Percentiles rank a stretch among this genome's conserved stretches.
Conservation (phyloP, 208 protist genomes). For the Leishmania amazonensis region DNA sequence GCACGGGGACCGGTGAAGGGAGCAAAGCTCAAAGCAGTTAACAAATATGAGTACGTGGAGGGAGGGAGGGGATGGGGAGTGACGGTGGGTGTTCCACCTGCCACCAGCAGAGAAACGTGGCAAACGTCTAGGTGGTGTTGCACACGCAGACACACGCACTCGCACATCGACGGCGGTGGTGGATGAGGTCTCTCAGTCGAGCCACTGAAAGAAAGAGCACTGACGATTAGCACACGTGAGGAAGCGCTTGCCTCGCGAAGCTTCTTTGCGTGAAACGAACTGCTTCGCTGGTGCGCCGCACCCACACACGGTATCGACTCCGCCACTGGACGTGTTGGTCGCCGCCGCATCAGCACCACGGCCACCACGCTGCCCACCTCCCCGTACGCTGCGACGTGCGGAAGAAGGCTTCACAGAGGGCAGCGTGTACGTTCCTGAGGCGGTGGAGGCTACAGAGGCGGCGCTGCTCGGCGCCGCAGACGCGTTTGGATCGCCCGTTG, state of each 20-base stretch:
- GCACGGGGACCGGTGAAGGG: not conserved
- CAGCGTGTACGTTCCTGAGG: conserved; percentile 45
- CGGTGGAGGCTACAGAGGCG: not conserved
- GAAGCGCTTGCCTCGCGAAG: conserved; percentile 70
- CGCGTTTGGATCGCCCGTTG: not conserved
- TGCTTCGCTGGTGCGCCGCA: conserved; percentile 69
- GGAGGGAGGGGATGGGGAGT: not conserved
- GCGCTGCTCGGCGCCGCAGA: conserved; percentile 2
- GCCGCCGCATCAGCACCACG: conserved; percentile 11
- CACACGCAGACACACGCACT: not conserved
- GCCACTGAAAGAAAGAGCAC: conserved; percentile 87
- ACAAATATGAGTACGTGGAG: not conserved
- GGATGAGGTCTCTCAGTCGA: conserved; percentile 37
- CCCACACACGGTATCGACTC: conserved; percentile 39
- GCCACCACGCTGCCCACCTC: conserved; percentile 22
- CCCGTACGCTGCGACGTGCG: conserved; percentile 6
- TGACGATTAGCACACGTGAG: conserved; percentile 65
- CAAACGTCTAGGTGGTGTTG: not conserved
- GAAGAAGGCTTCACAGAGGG: conserved; percentile 34
- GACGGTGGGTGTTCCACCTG: not conserved
- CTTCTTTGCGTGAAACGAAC: conserved; percentile 77
- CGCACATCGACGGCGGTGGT: not conserved
- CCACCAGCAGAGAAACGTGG: not conserved
- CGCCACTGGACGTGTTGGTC: conserved; percentile 1
- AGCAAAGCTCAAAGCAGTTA: not conserved